A percentile compares a stretch with the other conserved stretches of the same genome.
These are phyloP conservation scores for Blastocladiella emersonii DNA, from an alignment of 371 early-diverging fungal species.

Conservation along the genomic window DNA sequence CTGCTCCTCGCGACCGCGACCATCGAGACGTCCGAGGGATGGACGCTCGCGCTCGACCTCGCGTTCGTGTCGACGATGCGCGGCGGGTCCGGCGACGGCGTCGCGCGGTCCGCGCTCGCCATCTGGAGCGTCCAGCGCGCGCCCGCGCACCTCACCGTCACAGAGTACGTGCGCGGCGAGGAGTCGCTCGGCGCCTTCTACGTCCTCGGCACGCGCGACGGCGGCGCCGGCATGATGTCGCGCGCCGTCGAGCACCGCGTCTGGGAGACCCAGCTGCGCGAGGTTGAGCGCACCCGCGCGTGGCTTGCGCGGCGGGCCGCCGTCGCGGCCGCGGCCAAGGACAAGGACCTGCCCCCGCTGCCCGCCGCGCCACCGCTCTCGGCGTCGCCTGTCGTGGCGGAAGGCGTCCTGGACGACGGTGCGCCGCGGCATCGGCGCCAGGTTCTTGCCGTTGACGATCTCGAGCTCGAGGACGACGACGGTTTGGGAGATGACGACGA, in stretches of 20 bases:
- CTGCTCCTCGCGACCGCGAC: slow-evolving; percentile 36
- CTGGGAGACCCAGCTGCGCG: slow-evolving; percentile 13
- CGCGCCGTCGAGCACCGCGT: neutral
- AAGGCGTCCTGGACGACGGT: no score
- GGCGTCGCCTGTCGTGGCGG: no score
- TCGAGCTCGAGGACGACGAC: no score
- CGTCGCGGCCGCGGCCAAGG: neutral
- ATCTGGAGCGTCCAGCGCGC: slow-evolving; percentile 49
- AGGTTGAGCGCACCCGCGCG: slow-evolving; percentile 13
- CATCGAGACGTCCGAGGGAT: neutral
- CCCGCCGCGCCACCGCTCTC: no score
- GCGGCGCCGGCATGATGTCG: neutral
- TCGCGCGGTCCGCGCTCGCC: slow-evolving; percentile 38
- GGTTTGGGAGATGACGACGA: no score
- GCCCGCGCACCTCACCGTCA: slow-evolving; percentile 26
- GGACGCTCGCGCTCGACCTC: neutral
- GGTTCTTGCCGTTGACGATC: no score
- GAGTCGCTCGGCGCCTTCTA: slow-evolving; percentile 59
- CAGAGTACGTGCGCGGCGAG: slow-evolving; percentile 71
- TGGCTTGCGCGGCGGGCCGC: slow-evolving; percentile 10
- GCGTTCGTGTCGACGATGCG: neutral
- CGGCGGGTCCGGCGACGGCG: slow-evolving; percentile 12
- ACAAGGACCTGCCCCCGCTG: no score
- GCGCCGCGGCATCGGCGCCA: no score
- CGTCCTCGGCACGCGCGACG: slow-evolving; percentile 39